Percentiles rank a stretch among this genome's conserved stretches.
Evolutionary conservation across 768 basidiomycete genomes (phyloP).

Genomic region (Lentinula raphanica): DNA sequence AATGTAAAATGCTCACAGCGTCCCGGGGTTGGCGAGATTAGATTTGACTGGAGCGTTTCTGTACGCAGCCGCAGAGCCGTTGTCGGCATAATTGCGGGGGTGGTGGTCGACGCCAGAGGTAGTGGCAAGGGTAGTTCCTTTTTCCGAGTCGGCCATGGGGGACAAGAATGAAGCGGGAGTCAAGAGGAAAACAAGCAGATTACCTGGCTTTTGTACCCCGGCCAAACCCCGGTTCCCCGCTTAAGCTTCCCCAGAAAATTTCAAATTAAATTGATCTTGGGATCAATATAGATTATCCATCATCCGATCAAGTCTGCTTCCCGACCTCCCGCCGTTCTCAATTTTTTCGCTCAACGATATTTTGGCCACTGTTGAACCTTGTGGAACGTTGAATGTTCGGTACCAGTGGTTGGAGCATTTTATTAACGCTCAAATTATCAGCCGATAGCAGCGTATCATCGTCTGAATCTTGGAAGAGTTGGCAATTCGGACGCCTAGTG

Average conservation of each 20-base stretch:
- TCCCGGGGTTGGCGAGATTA: slow-evolving; percentile 55
- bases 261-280: neutral
- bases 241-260: neutral
- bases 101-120: slow-evolving; percentile 10
- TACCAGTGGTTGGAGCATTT: too few species aligned
- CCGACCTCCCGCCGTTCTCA: neutral
- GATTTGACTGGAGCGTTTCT: slow-evolving; percentile 13
- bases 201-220: neutral
- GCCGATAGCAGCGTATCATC: too few species aligned
- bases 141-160: slow-evolving; percentile 29
- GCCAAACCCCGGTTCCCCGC: neutral
- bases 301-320: neutral
- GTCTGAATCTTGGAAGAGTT: too few species aligned
- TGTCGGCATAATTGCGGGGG: slow-evolving; percentile 11
- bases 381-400: too few species aligned
- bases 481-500: too few species aligned
- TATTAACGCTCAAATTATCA: too few species aligned
- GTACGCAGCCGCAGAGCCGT: slow-evolving; percentile 14
- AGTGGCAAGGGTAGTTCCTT: slow-evolving; percentile 26
- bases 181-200: neutral
- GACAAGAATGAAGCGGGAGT: neutral
- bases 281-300: neutral
- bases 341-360: neutral
- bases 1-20: slow-evolving; percentile 37
- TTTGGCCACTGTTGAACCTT: too few species aligned